Conservation (phyloP, 805 yeast genomes). For the Wickerhamomyces alni region DNA sequence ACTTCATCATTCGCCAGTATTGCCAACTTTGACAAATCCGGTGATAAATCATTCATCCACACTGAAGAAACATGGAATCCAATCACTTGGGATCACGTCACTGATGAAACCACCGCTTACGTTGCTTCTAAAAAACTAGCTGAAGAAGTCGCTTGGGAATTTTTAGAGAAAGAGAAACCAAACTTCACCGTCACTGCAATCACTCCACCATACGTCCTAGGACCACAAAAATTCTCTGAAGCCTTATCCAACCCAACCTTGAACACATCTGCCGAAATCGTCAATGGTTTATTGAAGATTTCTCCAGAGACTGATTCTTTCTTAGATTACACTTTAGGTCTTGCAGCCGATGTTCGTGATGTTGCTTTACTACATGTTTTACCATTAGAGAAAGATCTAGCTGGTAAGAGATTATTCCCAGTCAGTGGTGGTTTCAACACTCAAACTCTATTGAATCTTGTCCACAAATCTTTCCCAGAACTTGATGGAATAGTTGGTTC, state of each 20-base stretch:
- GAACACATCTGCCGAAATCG: constrained; percentile 32
- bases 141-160: constrained; percentile 54
- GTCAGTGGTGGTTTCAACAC: constrained; percentile 6
- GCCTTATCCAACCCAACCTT: constrained; percentile 27
- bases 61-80: constrained; percentile 45
- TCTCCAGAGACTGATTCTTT: constrained; percentile 16
- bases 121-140: constrained; percentile 52
- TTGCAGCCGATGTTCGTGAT: constrained; percentile 47
- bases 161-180: constrained; percentile 24
- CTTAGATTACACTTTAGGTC: not conserved
- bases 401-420: constrained; percentile 24
- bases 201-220: constrained; percentile 48
- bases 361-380: constrained; percentile 46
- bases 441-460: constrained; percentile 15
- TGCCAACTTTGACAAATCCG: constrained; percentile 25
- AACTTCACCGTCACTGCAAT: constrained; percentile 36
- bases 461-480: constrained; percentile 33
- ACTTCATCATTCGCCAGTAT: constrained; percentile 47
- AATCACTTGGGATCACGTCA: constrained; percentile 39
- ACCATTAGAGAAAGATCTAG: constrained; percentile 31
- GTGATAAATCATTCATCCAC: constrained; percentile 25
- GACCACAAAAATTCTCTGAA: constrained; percentile 48
- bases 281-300: constrained; percentile 24
- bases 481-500: constrained; percentile 34
- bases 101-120: constrained; percentile 34